Conservation (phyloP, 148 eudicot species). For the Chenopodium formosanum region DNA sequence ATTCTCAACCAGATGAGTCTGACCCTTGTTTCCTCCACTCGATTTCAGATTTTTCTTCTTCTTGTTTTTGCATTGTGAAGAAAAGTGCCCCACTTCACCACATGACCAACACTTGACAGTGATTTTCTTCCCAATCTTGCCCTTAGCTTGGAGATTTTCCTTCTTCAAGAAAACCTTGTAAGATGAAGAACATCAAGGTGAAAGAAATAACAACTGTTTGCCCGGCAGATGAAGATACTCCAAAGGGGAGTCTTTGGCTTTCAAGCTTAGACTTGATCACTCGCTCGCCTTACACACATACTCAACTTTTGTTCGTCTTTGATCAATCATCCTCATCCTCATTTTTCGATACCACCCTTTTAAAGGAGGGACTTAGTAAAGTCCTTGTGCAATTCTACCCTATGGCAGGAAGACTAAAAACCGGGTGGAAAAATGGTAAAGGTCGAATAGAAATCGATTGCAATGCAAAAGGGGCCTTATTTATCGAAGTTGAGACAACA, state of each 20-base stretch:
- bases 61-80: no score
- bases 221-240: slow-evolving; percentile 27
- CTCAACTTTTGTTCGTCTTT: neutral
- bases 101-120: no score
- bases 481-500: slow-evolving; percentile 28
- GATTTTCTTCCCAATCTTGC: no score
- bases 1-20: no score
- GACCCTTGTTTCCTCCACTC: no score
- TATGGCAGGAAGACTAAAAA: slow-evolving; percentile 29
- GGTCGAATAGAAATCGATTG: slow-evolving; percentile 16
- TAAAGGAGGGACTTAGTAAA: slow-evolving; percentile 24
- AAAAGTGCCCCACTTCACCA: no score
- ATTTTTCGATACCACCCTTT: slow-evolving; percentile 7
- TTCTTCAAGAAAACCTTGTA: neutral
- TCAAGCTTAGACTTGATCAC: slow-evolving; percentile 29
- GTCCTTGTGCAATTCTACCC: slow-evolving; percentile 35
- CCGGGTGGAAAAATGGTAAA: neutral
- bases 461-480: slow-evolving; percentile 28
- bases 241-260: slow-evolving; percentile 20
- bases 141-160: no score
- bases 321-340: no score
- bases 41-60: no score
- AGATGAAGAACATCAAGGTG: neutral
- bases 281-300: slow-evolving; percentile 12
- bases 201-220: slow-evolving; percentile 17